Evolutionary conservation across 805 yeast genomes (phyloP).

Genomic region (Kuraishia piskuri): DNA sequence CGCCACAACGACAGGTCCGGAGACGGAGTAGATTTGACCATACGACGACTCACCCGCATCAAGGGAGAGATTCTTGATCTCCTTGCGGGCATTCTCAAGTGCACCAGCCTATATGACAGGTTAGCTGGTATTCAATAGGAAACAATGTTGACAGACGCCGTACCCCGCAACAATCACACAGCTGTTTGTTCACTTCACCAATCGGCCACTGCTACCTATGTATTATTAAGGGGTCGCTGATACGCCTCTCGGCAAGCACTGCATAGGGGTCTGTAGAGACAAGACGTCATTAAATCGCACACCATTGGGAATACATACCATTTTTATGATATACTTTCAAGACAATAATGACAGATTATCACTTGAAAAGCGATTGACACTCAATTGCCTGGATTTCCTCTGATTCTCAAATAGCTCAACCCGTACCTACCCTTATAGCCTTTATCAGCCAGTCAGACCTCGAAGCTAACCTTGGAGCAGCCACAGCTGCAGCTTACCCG

Average conservation of each 20-base stretch:
- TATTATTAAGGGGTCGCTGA: not conserved
- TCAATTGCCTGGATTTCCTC: not conserved
- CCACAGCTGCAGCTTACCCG: not conserved
- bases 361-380: not conserved
- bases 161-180: too few species aligned
- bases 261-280: not conserved
- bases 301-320: not conserved
- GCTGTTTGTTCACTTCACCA: not conserved
- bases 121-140: not conserved
- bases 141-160: too few species aligned
- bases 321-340: not conserved
- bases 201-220: not conserved
- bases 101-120: constrained; percentile 71
- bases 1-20: constrained; percentile 97
- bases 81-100: constrained; percentile 93
- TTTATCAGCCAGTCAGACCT: not conserved
- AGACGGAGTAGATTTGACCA: constrained; percentile 88
- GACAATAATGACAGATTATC: not conserved
- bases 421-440: not conserved
- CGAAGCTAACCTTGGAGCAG: not conserved
- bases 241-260: not conserved
- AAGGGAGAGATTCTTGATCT: constrained; percentile 75
- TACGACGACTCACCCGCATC: constrained; percentile 71
- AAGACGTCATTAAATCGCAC: not conserved
- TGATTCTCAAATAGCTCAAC: not conserved